Evolutionary conservation across 2,329 filamentous ascomycete species (phyloP), one percentile per base, ranked within the genome.

Genomic region (Alternaria alternata): DNA sequence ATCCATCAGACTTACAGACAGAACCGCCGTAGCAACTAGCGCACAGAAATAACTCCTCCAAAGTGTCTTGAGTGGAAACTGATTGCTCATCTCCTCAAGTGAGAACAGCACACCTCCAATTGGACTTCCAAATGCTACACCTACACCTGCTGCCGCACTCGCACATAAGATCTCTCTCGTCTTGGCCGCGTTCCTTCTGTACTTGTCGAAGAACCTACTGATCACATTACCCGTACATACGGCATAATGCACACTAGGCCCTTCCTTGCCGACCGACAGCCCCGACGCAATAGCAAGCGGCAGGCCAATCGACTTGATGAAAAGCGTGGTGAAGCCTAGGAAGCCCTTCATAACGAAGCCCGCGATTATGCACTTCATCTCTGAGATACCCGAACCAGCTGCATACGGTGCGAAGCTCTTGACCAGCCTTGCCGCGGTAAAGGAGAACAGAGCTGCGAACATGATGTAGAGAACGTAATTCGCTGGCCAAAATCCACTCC

Each of bases 271-370:
- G 12, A 99, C 93, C 0, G 93, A 97, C 24, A 99, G 82, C 2
- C 95, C 95, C 1, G 94, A 97, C 12, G 91, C 94, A 76, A 99
- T 99, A 43, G 94, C 92, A 44, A 99, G 83, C 1, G 95, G 95
- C 48, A 99, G 83, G 24, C 91, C 92, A 56, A 98, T 87, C 0
- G 93, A 96, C 81, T 99, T 99, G 81, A 99, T 98, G 61, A 95
- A 79, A 32, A 99, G 83, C 5, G 95, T 98, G 87, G 93, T 93
- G 70, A 90, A 90, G 20, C 94, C 93, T 16, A 99, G 85, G 74
- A 99, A 99, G 0, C 94, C 95, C 80, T 98, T 97, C 95, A 99
- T 99, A 51, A 98, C 92, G 76, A 99, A 99, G 3, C 95, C 95
- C 5, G 94, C 95, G 74, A 99, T 97, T 75, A 99, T 98, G 80